Evolutionary conservation across 345 rosid genomes (phyloP).

Genomic region (Pistacia atlantica): DNA sequence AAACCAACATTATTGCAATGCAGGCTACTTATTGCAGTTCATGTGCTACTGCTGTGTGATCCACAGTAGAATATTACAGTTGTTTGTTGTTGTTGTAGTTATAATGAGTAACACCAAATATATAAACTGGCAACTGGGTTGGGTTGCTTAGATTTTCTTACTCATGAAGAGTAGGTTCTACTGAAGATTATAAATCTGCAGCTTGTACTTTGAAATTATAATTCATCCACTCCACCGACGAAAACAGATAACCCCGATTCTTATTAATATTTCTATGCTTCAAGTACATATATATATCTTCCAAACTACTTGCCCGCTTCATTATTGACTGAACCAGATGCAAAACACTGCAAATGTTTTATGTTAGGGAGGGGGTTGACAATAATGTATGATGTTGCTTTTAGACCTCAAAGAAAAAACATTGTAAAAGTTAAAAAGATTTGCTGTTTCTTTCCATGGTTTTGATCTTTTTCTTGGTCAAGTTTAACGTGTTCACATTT

Average conservation of each 20-base stretch:
- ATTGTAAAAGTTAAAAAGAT: background rate
- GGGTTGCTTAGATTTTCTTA: background rate
- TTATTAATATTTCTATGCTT: background rate
- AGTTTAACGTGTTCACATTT: too few relatives aligned
- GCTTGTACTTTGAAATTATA: background rate
- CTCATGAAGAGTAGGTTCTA: background rate
- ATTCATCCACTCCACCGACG: slow-evolving; percentile 10
- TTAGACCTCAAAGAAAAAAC: background rate
- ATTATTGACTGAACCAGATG: background rate
- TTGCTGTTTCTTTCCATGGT: background rate
- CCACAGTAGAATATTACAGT: background rate
- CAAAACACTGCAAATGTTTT: background rate
- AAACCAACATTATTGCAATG: background rate
- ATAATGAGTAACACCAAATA: too few relatives aligned
- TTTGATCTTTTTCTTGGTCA: background rate
- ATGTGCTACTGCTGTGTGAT: background rate
- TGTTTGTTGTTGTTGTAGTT: too few relatives aligned
- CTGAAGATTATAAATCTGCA: background rate
- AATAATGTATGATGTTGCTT: background rate
- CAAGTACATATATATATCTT: background rate
- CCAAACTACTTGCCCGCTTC: background rate
- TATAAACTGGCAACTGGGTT: background rate
- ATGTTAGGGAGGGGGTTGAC: background rate
- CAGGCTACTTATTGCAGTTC: slow-evolving; percentile 1
- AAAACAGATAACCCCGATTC: background rate